These are phyloP conservation scores for Cucurbita moschata DNA, from an alignment of 306 rosid genomes.

Conservation along the genomic window DNA sequence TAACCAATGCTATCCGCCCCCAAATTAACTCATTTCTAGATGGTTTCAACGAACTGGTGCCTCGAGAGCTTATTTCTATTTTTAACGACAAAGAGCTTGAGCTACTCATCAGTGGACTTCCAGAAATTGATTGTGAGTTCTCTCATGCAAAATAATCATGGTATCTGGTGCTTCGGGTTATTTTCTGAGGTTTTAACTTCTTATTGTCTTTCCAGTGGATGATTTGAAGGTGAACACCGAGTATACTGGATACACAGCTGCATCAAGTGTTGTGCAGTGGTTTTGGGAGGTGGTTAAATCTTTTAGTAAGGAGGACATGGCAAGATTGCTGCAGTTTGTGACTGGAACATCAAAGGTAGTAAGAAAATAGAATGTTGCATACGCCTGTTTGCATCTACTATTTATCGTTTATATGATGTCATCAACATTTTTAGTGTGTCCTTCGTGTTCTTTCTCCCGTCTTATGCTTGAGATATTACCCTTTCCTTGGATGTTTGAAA, in stretches of 20 bases:
- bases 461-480: neutral
- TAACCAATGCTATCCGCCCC: conserved; percentile 95
- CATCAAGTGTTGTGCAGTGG: conserved; percentile 87
- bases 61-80: conserved; percentile 68
- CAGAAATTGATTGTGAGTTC: conserved; percentile 92
- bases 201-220: conserved; percentile 56
- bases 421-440: neutral
- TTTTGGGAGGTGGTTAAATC: conserved; percentile 92
- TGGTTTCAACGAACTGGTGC: conserved; percentile 76
- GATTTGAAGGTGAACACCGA: conserved; percentile 81
- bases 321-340: conserved; percentile 92
- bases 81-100: conserved; percentile 96
- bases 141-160: neutral
- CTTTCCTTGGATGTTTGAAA: neutral
- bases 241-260: conserved; percentile 87
- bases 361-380: neutral
- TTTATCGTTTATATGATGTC: neutral
- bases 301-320: conserved; percentile 97
- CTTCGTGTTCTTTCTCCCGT: neutral
- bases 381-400: neutral
- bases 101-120: conserved; percentile 98
- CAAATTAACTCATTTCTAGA: conserved; percentile 79
- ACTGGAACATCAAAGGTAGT: conserved; percentile 98
- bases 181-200: conserved; percentile 12
- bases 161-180: conserved; percentile 6